phyloP scores from a whole-genome alignment of 176 grass and related monocot species.

The Carex parvula region DNA sequence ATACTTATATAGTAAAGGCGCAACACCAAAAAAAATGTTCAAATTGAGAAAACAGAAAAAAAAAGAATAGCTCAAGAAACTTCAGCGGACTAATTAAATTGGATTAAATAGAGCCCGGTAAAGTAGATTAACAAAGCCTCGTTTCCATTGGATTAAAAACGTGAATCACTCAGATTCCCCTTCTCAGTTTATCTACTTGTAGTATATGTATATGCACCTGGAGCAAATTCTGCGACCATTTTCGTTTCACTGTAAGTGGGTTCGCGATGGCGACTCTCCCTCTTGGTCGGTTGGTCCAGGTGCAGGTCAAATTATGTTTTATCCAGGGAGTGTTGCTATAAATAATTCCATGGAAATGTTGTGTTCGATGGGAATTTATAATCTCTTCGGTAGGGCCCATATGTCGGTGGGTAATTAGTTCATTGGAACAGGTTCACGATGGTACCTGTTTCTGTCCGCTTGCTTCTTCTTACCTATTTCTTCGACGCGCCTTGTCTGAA shows the following conservation, averaged over 20 bases:
- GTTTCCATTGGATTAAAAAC: neutral
- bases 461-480: constrained; percentile 16
- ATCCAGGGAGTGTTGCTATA: neutral
- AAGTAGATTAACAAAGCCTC: constrained; percentile 5
- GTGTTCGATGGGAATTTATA: neutral
- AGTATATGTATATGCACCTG: neutral
- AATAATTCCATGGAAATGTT: neutral
- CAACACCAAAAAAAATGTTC: no score
- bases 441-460: neutral
- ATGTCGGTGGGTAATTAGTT: neutral
- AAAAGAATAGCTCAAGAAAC: neutral
- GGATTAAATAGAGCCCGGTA: neutral
- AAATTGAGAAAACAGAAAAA: neutral
- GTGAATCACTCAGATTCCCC: neutral
- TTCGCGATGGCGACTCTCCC: neutral
- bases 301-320: neutral
- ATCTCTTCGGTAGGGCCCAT: neutral
- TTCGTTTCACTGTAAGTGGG: neutral
- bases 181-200: neutral
- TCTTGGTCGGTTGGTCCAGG: neutral
- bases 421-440: neutral
- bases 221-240: neutral
- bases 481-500: constrained; percentile 4
- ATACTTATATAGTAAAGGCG: no score
- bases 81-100: neutral